Percentiles rank a stretch among this genome's conserved stretches.
Evolutionary conservation across 2,329 filamentous ascomycete species (phyloP).

Genomic region (Sphaerulina vaccinii): DNA sequence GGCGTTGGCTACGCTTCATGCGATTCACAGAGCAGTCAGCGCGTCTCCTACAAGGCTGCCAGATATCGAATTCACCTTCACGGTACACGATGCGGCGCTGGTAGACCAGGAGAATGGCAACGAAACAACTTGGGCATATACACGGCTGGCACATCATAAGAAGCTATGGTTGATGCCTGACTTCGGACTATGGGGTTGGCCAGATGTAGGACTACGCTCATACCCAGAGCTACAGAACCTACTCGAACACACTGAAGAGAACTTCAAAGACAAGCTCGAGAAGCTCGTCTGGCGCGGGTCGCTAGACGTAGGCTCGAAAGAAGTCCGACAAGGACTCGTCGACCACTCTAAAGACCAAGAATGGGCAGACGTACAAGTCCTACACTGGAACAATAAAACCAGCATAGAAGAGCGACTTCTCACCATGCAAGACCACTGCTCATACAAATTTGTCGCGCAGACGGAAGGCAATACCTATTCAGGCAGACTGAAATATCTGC

Average conservation of each 20-base stretch:
- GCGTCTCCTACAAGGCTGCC: slow-evolving; percentile 42
- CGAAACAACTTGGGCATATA: slow-evolving; percentile 31
- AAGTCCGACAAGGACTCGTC: slow-evolving; percentile 35
- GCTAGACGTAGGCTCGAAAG: slow-evolving; percentile 29
- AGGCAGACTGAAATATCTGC: slow-evolving; percentile 36
- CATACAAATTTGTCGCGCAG: slow-evolving; percentile 32
- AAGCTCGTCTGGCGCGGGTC: slow-evolving; percentile 35
- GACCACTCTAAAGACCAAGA: slow-evolving; percentile 31
- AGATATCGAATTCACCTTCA: slow-evolving; percentile 47
- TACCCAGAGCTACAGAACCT: slow-evolving; percentile 21
- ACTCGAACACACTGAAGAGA: slow-evolving; percentile 25
- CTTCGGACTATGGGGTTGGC: slow-evolving; percentile 53
- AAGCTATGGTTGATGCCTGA: slow-evolving; percentile 54
- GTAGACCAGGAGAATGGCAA: slow-evolving; percentile 18
- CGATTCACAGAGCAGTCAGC: slow-evolving; percentile 48
- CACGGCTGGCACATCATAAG: slow-evolving; percentile 35
- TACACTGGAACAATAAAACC: slow-evolving; percentile 27
- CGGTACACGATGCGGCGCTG: slow-evolving; percentile 46
- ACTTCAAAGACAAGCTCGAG: slow-evolving; percentile 27
- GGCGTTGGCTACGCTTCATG: slow-evolving; percentile 43
- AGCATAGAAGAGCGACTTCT: slow-evolving; percentile 28
- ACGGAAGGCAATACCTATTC: slow-evolving; percentile 36
- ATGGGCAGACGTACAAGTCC: slow-evolving; percentile 40
- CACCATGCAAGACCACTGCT: slow-evolving; percentile 31
- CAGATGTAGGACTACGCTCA: slow-evolving; percentile 41